A percentile compares a stretch with the other conserved stretches of the same genome.
phyloP scores from a whole-genome alignment of 2,329 filamentous ascomycete species.

The Claviceps quebecensis region DNA sequence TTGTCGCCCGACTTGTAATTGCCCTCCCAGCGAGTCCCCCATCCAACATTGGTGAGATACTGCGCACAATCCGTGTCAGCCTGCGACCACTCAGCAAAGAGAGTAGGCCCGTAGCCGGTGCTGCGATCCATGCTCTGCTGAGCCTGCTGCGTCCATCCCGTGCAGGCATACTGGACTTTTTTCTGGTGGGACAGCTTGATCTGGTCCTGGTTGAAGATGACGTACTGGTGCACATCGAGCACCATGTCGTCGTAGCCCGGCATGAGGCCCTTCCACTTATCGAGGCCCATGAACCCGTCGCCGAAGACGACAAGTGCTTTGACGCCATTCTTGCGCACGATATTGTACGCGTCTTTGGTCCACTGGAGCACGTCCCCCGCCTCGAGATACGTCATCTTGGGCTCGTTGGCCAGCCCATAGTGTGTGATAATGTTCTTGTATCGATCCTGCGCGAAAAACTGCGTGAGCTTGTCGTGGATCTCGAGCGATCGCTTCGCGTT shows the following conservation, averaged over 20 bases:
- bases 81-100: slow-evolving; percentile 95
- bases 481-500: slow-evolving; percentile 76
- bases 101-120: slow-evolving; percentile 80
- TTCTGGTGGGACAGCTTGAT: slow-evolving; percentile 67
- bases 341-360: slow-evolving; percentile 58
- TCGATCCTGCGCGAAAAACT: slow-evolving; percentile 85
- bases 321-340: slow-evolving; percentile 66
- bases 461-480: slow-evolving; percentile 71
- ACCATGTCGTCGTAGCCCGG: slow-evolving; percentile 58
- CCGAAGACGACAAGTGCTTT: slow-evolving; percentile 66
- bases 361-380: slow-evolving; percentile 57
- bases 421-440: slow-evolving; percentile 87
- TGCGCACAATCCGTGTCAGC: slow-evolving; percentile 88
- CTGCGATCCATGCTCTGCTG: slow-evolving; percentile 53
- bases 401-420: slow-evolving; percentile 92
- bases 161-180: slow-evolving; percentile 79
- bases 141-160: slow-evolving; percentile 73
- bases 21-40: slow-evolving; percentile 84
- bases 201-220: slow-evolving; percentile 89
- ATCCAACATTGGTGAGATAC: slow-evolving; percentile 78
- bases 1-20: slow-evolving; percentile 58
- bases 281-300: slow-evolving; percentile 85
- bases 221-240: slow-evolving; percentile 96
- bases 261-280: slow-evolving; percentile 80
- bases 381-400: slow-evolving; percentile 65